phyloP scores from a whole-genome alignment of 768 basidiomycete genomes.

The Panellus pusillus region DNA sequence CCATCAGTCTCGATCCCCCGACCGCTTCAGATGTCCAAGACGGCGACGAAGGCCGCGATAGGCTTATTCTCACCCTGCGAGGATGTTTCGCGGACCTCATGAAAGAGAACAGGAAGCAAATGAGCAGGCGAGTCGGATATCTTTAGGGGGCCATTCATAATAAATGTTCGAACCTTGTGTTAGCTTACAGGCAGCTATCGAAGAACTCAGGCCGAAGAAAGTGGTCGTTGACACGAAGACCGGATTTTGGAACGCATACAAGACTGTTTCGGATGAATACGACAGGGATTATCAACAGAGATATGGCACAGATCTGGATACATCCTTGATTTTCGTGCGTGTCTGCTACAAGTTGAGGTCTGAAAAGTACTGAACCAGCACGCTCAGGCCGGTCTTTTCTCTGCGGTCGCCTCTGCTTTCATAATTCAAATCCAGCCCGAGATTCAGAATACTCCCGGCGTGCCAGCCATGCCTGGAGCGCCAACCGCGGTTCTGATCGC shows the following conservation, averaged over 20 bases:
- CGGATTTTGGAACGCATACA: neutral
- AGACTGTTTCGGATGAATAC: neutral
- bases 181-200: slow-evolving; percentile 24
- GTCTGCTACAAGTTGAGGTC: neutral
- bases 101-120: no score
- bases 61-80: no score
- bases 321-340: neutral
- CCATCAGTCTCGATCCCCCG: no score
- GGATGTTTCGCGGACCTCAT: no score
- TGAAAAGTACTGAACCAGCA: neutral
- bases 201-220: neutral
- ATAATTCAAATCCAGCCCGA: neutral
- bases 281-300: neutral
- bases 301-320: slow-evolving; percentile 1
- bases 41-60: no score
- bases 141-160: no score
- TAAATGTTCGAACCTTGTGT: no score
- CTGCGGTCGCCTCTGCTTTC: neutral
- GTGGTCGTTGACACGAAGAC: neutral
- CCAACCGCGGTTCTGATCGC: neutral
- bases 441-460: neutral
- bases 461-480: neutral
- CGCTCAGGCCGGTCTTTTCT: neutral
- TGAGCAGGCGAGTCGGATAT: no score
- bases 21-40: no score